phyloP scores from a whole-genome alignment of 352 stramenopile species.

The Phytophthora pinifolia region DNA sequence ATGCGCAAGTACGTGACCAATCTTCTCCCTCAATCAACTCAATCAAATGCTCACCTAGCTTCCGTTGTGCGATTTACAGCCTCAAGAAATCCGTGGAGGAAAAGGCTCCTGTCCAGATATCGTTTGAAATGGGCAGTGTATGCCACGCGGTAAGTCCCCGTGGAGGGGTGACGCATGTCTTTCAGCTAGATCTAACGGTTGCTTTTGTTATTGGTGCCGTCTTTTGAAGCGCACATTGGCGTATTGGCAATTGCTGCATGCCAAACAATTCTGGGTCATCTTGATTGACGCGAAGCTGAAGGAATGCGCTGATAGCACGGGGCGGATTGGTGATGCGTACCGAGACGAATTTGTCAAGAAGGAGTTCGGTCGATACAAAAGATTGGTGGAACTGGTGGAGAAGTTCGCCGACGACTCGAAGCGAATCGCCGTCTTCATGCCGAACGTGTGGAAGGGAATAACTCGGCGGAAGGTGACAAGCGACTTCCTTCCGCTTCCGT shows the following conservation, averaged over 20 bases:
- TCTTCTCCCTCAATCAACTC: background rate
- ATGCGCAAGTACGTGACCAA: conserved; percentile 44
- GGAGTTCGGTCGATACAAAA: conserved; percentile 82
- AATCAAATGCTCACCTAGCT: background rate
- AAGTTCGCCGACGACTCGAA: conserved; percentile 63
- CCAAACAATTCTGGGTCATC: conserved; percentile 79
- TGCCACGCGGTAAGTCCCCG: conserved; percentile 66
- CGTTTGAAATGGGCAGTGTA: conserved; percentile 76
- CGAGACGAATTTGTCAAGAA: conserved; percentile 51
- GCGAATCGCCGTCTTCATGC: conserved; percentile 33
- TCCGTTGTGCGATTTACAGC: conserved; percentile 18
- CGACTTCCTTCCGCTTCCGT: conserved; percentile 46
- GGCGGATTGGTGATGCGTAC: conserved; percentile 44
- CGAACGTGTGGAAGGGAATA: conserved; percentile 74
- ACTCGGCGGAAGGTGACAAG: conserved; percentile 41
- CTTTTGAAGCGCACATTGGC: conserved; percentile 56
- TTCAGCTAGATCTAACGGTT: conserved; percentile 3
- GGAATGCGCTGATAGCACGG: conserved; percentile 36
- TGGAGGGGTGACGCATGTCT: background rate
- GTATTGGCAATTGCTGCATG: conserved; percentile 81
- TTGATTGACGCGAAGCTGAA: conserved; percentile 69
- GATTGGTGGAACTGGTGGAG: conserved; percentile 58
- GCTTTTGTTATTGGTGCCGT: conserved; percentile 3
- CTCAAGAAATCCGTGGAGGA: conserved; percentile 41
- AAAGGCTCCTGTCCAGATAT: conserved; percentile 25